A percentile compares a stretch with the other conserved stretches of the same genome.
Conservation (phyloP, 345 rosid species). For the Erysimum cheiranthoides region DNA sequence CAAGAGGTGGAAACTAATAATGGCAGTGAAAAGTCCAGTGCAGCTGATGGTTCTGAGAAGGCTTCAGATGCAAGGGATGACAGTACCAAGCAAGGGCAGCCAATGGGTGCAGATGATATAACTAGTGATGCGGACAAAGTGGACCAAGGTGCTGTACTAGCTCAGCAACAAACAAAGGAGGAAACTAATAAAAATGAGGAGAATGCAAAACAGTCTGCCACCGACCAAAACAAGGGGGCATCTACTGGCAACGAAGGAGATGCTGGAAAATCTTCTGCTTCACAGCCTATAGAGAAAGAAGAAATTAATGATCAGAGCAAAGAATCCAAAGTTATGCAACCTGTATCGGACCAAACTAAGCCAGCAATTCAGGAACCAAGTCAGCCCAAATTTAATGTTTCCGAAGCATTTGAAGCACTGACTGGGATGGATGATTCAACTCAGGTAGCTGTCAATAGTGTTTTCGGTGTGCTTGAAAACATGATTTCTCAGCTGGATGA, state of each 20-base stretch:
- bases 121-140: slow-evolving; percentile 47
- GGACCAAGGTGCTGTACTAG: slow-evolving; percentile 49
- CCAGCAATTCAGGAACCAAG: slow-evolving; percentile 49
- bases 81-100: slow-evolving; percentile 34
- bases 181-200: slow-evolving; percentile 56
- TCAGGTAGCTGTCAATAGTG: slow-evolving; percentile 95
- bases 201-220: slow-evolving; percentile 46
- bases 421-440: slow-evolving; percentile 96
- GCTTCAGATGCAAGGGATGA: slow-evolving; percentile 48
- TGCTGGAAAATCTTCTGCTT: slow-evolving; percentile 53
- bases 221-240: slow-evolving; percentile 55
- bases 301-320: slow-evolving; percentile 57
- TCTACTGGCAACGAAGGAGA: slow-evolving; percentile 49
- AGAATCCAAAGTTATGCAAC: slow-evolving; percentile 56
- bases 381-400: slow-evolving; percentile 59
- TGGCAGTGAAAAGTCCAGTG: slow-evolving; percentile 50
- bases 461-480: slow-evolving; percentile 89
- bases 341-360: slow-evolving; percentile 54
- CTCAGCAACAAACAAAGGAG: slow-evolving; percentile 49
- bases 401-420: slow-evolving; percentile 84
- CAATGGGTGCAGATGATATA: slow-evolving; percentile 45
- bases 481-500: slow-evolving; percentile 81
- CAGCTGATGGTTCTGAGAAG: slow-evolving; percentile 50
- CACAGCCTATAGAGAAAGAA: slow-evolving; percentile 58
- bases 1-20: slow-evolving; percentile 53